Base-by-base conservation (phyloP, 2,329 filamentous ascomycete genomes). In the Chaetothyriales sp. region DNA sequence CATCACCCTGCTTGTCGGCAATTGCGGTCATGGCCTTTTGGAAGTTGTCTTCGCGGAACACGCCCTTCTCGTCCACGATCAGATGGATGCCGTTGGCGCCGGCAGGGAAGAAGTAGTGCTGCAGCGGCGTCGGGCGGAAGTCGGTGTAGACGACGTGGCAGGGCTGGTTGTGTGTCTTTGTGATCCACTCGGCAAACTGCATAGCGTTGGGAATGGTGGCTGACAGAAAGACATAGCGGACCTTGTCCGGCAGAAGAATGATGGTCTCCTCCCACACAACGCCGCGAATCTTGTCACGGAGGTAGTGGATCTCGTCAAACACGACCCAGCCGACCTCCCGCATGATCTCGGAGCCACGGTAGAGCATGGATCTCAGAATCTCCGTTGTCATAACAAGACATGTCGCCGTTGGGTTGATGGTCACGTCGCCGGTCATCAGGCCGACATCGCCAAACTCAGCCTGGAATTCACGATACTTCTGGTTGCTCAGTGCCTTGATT, bases 241-340 rank as follows among this genome's bases (percentile, higher is more conserved):
- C 93, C 76, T 98, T 96, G 73, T 98, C 92, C 3, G 92, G 92
- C 26, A 98, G 75, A 59, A 98, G 76, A 62, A 98, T 98, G 64
- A 98, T 96, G 42, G 92, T 96, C 72, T 98, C 92, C 67, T 98
- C 92, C 92, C 92, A 98, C 2, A 98, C 92, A 0, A 98, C 92
- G 73, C 92, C 92, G 68, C 92, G 79, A 48, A 80, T 74, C 68
- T 93, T 93, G 69, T 98, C 92, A 63, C 92, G 81, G 80, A 98
- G 83, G 69, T 98, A 98, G 68, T 98, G 92, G 55, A 98, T 94
- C 68, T 98, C 92, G 68, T 98, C 92, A 61, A 98, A 98, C 1
- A 98, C 75, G 1, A 98, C 93, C 92, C 92, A 98, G 12, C 85
- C 89, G 1, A 98, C 93, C 71, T 98, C 92, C 59, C 92, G 87